phyloP scores from a whole-genome alignment of 352 stramenopile species.

The Pythium chondricola region DNA sequence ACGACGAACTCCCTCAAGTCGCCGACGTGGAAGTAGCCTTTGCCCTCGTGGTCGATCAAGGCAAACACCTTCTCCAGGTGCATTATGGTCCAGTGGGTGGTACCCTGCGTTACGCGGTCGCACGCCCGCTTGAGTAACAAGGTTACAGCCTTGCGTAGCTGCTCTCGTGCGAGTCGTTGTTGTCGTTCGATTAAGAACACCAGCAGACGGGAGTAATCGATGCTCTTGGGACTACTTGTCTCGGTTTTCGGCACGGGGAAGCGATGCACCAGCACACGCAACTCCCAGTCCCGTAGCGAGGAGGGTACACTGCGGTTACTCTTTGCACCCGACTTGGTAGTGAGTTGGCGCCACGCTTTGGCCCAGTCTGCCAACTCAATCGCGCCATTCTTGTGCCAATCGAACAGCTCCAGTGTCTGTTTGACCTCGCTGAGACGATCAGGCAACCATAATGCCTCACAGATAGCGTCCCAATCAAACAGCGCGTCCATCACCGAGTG shows the following conservation, averaged over 20 bases:
- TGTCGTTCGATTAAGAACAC: conserved; percentile 44
- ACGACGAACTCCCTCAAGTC: conserved; percentile 23
- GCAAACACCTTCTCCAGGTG: conserved; percentile 30
- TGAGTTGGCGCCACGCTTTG: conserved; percentile 33
- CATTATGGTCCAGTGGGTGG: conserved; percentile 17
- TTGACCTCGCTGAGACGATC: conserved; percentile 39
- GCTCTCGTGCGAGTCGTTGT: conserved; percentile 16
- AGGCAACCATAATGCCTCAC: conserved; percentile 21
- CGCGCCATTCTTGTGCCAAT: conserved; percentile 30
- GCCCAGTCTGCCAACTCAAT: conserved; percentile 40
- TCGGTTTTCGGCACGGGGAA: conserved; percentile 16
- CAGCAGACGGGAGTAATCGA: conserved; percentile 43
- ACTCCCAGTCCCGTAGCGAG: conserved; percentile 31
- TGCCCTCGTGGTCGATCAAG: conserved; percentile 28
- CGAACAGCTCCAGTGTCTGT: conserved; percentile 36
- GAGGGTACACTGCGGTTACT: background rate
- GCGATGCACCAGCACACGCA: conserved; percentile 28
- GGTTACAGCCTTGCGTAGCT: conserved; percentile 20
- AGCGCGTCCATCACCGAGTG: conserved; percentile 36
- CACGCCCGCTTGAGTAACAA: conserved; percentile 19
- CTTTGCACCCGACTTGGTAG: background rate
- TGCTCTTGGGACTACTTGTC: conserved; percentile 2
- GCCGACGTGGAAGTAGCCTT: conserved; percentile 34
- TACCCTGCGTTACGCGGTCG: background rate
- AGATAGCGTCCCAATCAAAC: conserved; percentile 36